These are phyloP conservation scores for Porodaedalea pini DNA, from an alignment of 1,284 basidiomycete species.

Conservation along the genomic window DNA sequence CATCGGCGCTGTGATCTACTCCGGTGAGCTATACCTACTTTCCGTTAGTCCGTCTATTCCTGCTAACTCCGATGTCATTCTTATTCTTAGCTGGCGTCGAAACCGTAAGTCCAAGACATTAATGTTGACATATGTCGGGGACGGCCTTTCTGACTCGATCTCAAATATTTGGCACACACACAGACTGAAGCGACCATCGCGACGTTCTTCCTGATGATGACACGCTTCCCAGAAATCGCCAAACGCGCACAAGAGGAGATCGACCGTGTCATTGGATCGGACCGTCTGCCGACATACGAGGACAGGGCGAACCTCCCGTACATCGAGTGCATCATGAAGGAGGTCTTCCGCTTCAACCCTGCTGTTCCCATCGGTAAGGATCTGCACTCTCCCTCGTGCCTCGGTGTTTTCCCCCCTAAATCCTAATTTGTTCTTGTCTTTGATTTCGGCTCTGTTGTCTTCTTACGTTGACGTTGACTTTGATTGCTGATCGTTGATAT, in stretches of 20 bases:
- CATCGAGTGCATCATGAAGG: constrained; percentile 24
- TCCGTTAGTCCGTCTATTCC: not conserved
- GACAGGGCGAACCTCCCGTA: constrained; percentile 22
- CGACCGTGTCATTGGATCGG: constrained; percentile 28
- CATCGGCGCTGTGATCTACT: constrained; percentile 17
- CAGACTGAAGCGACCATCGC: constrained; percentile 13
- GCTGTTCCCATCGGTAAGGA: constrained; percentile 11
- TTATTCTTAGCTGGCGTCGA: constrained; percentile 18
- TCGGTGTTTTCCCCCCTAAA: not conserved
- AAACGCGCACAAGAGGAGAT: constrained; percentile 42
- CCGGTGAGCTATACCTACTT: constrained; percentile 8
- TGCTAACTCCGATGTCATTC: not conserved
- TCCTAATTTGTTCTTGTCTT: not conserved
- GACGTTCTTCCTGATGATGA: constrained; percentile 19
- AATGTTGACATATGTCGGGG: not conserved
- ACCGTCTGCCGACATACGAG: constrained; percentile 14
- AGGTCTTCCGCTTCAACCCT: constrained; percentile 14
- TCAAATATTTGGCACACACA: not conserved
- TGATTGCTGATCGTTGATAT: not conserved
- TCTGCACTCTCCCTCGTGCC: not conserved
- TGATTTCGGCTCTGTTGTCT: not conserved
- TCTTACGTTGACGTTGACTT: not conserved
- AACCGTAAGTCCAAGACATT: constrained; percentile 11
- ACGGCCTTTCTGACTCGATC: not conserved
- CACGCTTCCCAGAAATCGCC: constrained; percentile 9